These are phyloP conservation scores for Forsythia viridissima DNA, from an alignment of 257 asterid species.

Conservation along the genomic window DNA sequence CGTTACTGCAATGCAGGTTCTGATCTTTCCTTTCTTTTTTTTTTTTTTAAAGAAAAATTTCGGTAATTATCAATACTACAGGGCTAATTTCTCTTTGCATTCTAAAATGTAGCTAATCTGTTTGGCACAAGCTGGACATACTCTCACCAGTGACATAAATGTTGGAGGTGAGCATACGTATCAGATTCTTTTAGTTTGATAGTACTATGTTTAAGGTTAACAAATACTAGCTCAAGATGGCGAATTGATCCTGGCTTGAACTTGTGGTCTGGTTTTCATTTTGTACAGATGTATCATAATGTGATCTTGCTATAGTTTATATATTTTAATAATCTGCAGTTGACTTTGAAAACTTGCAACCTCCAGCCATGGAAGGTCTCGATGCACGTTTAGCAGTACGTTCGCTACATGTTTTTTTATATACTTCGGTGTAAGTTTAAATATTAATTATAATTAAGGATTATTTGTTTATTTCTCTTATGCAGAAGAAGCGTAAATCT, in stretches of 20 bases:
- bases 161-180: constrained; percentile 45
- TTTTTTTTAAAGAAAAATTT: too few species aligned
- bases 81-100: constrained; percentile 26
- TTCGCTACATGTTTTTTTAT: constrained; percentile 14
- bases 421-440: constrained; percentile 14
- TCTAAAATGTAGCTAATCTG: constrained; percentile 61
- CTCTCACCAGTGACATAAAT: constrained; percentile 51
- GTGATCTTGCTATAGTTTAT: constrained; percentile 22
- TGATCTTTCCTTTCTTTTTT: background rate
- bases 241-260: background rate
- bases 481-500: constrained; percentile 60
- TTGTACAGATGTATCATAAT: background rate
- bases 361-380: constrained; percentile 84
- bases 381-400: constrained; percentile 75
- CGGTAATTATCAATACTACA: constrained; percentile 1
- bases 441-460: background rate
- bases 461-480: constrained; percentile 20
- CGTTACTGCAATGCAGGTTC: constrained; percentile 86
- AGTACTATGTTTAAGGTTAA: background rate
- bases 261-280: background rate
- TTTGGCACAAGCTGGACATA: constrained; percentile 85
- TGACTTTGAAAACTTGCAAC: constrained; percentile 74
- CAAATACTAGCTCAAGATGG: background rate
- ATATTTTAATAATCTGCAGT: constrained; percentile 48
- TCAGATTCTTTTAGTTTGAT: constrained; percentile 11